These are phyloP conservation scores for Helminthosporium solani DNA, from an alignment of 2,329 filamentous ascomycete genomes.

Conservation along the genomic window DNA sequence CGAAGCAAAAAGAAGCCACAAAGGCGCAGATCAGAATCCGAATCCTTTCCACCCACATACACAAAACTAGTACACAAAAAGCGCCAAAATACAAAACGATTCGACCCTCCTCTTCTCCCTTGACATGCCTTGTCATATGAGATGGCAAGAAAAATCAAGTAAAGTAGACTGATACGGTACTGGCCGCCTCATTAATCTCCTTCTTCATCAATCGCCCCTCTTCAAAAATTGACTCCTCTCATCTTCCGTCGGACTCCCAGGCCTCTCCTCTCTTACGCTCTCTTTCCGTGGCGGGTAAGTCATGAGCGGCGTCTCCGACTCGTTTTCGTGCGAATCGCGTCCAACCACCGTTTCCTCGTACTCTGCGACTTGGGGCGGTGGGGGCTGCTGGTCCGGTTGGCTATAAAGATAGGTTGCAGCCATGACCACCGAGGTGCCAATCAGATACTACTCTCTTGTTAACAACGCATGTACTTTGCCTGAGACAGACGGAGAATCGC, in stretches of 20 bases:
- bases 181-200: too few species aligned
- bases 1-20: too few species aligned
- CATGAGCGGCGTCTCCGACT: constrained; percentile 5
- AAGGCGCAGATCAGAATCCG: too few species aligned
- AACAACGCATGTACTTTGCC: constrained; percentile 16
- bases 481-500: not conserved
- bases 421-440: constrained; percentile 78
- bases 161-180: too few species aligned
- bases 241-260: constrained; percentile 17
- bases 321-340: constrained; percentile 22
- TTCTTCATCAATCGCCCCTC: constrained; percentile 21
- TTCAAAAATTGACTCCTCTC: constrained; percentile 18
- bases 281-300: constrained; percentile 15
- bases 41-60: too few species aligned
- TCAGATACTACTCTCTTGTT: constrained; percentile 63
- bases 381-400: constrained; percentile 59
- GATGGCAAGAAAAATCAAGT: too few species aligned
- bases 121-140: too few species aligned
- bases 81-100: too few species aligned
- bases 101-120: too few species aligned
- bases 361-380: constrained; percentile 67
- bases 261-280: constrained; percentile 12
- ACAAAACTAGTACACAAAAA: too few species aligned
- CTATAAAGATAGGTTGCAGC: constrained; percentile 85
- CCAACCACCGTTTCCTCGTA: constrained; percentile 75